Evolutionary conservation across 2,329 filamentous ascomycete genomes (phyloP), one percentile per base, ranked within the genome.

Genomic region (Orbilia quercus): DNA sequence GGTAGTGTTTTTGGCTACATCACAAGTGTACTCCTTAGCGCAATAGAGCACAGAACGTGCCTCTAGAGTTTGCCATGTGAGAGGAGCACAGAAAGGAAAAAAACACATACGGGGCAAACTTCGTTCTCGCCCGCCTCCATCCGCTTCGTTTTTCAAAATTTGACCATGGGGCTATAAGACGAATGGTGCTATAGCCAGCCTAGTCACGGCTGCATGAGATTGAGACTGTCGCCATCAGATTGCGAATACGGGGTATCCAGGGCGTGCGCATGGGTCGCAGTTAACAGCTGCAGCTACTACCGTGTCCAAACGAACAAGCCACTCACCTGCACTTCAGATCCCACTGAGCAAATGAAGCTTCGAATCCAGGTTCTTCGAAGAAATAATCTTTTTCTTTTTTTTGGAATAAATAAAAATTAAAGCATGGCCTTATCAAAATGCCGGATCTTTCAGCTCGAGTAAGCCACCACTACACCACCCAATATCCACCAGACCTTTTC

Each of bases 171-270:
- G 12, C 9, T 50, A 50, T 25, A 50, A 6, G 20, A 45, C 23
- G 23, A 22, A 7, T 14, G 9, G 48, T 14, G 22, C 5, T 23
- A 36, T 36, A 36, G 7, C 16, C 9, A 28, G 53, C 22, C 22
- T 14, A 31, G 7, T 54, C 25, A 51, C 25, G 23, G 18, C 51
- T 53, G 44, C 63, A 67, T 51, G 53, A 59, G 31, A 34, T 59
- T 66, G 38, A 44, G 31, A 51, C 31, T 53, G 53, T 67, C 34
- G 28, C 53, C 57, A 28, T 36, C 51, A 59, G 14, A 67, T 59
- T 59, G 63, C 63, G 53, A 67, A 67, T 67, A 67, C 63, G 63
- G 63, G 63, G 63, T 67, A 59, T 34, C 51, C 42, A 40, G 16
- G 23, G 25, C 40, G 9, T 31, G 28, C 28, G 5, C 28, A 55